Conservation (phyloP, 305 asterid genomes). For the Withania somnifera region DNA sequence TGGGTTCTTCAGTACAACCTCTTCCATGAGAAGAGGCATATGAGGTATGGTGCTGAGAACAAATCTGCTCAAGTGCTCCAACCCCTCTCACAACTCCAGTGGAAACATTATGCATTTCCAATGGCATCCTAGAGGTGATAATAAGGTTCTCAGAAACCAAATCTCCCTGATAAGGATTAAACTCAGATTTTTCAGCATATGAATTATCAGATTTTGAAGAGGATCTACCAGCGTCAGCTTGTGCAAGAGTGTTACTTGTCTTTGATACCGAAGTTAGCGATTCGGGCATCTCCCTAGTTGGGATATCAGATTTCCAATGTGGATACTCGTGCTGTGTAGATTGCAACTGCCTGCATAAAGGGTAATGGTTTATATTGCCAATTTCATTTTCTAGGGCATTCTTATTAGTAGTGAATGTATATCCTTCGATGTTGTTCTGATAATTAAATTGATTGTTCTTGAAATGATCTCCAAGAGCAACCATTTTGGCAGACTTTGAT, state of each 20-base stretch:
- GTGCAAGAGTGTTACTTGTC: not conserved
- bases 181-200: not conserved
- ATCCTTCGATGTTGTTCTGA: not conserved
- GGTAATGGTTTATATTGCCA: not conserved
- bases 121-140: not conserved
- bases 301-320: not conserved
- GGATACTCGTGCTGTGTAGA: not conserved
- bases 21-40: not conserved
- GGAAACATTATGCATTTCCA: conserved; percentile 1
- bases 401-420: not conserved
- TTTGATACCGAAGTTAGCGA: not conserved
- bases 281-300: not conserved
- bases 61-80: conserved; percentile 5
- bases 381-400: not conserved
- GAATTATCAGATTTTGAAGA: not conserved
- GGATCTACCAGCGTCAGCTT: not conserved
- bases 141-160: not conserved
- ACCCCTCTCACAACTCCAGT: conserved; percentile 1
- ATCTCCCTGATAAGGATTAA: not conserved
- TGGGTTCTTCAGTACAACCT: not conserved
- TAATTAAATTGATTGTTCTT: not conserved
- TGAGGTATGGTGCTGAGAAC: not conserved
- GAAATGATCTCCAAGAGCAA: not conserved
- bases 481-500: not conserved
- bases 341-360: not conserved